Percentiles rank a stretch among this genome's conserved stretches.
phyloP scores from a whole-genome alignment of 2,329 filamentous ascomycete species.

The Colletotrichum caudatum region DNA sequence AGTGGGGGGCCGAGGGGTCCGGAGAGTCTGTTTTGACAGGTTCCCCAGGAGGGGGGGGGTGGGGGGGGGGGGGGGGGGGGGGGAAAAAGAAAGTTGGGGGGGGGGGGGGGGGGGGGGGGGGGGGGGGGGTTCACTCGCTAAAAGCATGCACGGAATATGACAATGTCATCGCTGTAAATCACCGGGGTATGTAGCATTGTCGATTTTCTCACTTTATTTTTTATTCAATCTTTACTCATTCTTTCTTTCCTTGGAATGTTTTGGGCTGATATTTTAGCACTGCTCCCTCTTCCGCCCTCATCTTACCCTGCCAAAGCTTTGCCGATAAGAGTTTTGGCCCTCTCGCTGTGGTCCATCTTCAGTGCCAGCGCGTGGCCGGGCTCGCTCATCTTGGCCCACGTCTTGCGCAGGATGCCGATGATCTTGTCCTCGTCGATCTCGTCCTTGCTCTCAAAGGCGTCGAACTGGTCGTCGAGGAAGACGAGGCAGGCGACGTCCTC shows the following conservation, averaged over 20 bases:
- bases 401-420: conserved; percentile 76
- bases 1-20: not conserved
- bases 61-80: too few species aligned
- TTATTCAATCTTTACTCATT: too few species aligned
- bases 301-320: conserved; percentile 64
- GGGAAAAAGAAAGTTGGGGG: too few species aligned
- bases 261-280: not conserved
- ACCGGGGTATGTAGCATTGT: conserved; percentile 9
- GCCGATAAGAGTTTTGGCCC: conserved; percentile 70
- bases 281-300: not conserved
- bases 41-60: conserved; percentile 5
- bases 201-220: not conserved
- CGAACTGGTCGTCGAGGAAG: conserved; percentile 89
- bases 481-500: conserved; percentile 91
- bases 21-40: not conserved
- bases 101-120: not conserved
- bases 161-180: conserved; percentile 23
- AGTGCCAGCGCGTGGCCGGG: conserved; percentile 73
- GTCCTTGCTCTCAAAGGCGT: conserved; percentile 77
- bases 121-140: conserved; percentile 19
- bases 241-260: not conserved
- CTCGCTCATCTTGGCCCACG: conserved; percentile 80
- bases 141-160: conserved; percentile 24
- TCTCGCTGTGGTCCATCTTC: conserved; percentile 72
- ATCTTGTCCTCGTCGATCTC: conserved; percentile 82